Base-by-base conservation (phyloP, 176 grass and related monocot species). In the Ensete glaucum region DNA sequence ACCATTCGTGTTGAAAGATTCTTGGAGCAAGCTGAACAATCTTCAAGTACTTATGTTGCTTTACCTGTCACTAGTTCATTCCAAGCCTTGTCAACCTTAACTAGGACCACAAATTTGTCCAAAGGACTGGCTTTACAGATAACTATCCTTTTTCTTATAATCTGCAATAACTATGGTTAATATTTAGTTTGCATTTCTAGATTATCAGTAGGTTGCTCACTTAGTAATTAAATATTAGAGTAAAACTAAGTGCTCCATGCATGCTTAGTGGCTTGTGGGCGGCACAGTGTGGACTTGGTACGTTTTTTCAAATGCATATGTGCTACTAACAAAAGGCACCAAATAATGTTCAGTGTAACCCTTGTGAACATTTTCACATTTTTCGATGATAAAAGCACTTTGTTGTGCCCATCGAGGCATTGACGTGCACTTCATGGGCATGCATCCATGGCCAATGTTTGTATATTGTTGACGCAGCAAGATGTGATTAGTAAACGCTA, bases 1-100 rank as follows among this genome's bases (percentile, higher is more conserved):
- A 87, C 88, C 74, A 71, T 87, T 72, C 86, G 78, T 62, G 95
- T 99, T 8, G 88, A 99, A 74, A 91, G 73, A 64, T 99, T 91
- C 84, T 83, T 99, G 51, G 69, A 79, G n/a, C 86, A 79, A 78
- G 86, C 90, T 63, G 86, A 98, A 78, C 82, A 91, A 57, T 85
- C 73, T 81, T 68, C 79, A 81, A 88, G 95, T 93, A 82, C 2
- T 54, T 10, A n/a, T 73, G 64, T 68, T 0, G 4, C 43, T 54
- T 57, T 23, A 22, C 11, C 27, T 55, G 48, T 15, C 63, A 65
- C 11, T 24, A 65, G 10, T 65, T 65, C 63, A 27, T 24, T 65
- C 9, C 20, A 50, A 20, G 2, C 16, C 6, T 70, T 70, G 17
- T 50, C 67, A 70, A 20, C 14, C 21, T 67, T 21, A n/a, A 69